Evolutionary conservation across 306 rosid species (phyloP), one percentile per base, ranked within the genome.

Genomic region (Nissolia schottii): DNA sequence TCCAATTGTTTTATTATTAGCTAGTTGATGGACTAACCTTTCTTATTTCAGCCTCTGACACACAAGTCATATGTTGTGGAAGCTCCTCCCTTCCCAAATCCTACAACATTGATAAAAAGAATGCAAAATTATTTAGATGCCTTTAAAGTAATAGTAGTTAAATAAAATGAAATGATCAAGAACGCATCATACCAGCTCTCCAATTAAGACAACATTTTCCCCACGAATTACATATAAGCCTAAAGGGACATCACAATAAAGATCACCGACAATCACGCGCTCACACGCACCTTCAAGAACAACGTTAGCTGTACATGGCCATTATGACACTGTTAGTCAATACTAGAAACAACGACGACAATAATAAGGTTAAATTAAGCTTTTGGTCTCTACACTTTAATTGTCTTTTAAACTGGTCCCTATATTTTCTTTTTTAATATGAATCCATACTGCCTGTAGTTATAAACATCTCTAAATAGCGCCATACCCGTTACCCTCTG

Each of bases 261-360:
- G 90, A 15, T 90, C 96, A 12, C 96, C 96, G 1, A 93, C 98
- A 80, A 90, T 87, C 45, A 85, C 91, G 38, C 98, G 82, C 77
- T 93, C 98, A 64, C 96, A 90, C 2, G 96, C 95, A 61, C 89
- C 90, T 80, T 90, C 96, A 32, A 93, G 90, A 67, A 93, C 96
- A 15, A 89, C 91, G 18, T 93, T 93, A 41, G 98, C 98, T 90
- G 87, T 77, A 83, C 22, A 81, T 14, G 38, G 48, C 15, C 54
- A 68, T 51, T 5, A 68, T 61, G 29, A 40, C 45, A 68, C 31
- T 77, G 56, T 69, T 31, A 74, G 16, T 43, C 15, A 32, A 49
- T 70, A 69, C 70, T 45, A 57, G 29, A 34, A 19, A 6, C 28
- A 67, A 28, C 2, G 25, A 25, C 5, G 46, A 67, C 19, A 22